Evolutionary conservation across 345 rosid species (phyloP).

Genomic region (Dovyalis caffra): DNA sequence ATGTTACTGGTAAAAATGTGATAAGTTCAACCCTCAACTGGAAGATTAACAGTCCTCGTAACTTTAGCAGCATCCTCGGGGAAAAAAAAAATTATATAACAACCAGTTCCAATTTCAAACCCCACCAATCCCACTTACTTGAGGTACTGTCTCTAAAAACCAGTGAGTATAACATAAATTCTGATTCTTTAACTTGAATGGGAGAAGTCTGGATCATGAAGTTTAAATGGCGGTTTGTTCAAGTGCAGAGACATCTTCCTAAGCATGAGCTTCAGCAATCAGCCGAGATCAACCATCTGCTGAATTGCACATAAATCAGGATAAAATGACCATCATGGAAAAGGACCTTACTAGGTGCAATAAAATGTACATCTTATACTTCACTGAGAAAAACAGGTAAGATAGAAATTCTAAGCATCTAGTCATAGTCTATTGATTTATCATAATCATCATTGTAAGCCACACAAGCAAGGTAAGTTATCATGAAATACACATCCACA

Average conservation of each 20-base stretch:
- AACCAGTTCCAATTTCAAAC: conserved; percentile 77
- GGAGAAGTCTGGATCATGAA: conserved; percentile 91
- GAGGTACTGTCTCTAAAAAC: conserved; percentile 78
- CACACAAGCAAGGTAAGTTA: neutral
- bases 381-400: neutral
- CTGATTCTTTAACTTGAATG: conserved; percentile 34
- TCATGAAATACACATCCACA: neutral
- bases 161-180: conserved; percentile 61
- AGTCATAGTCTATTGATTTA: neutral
- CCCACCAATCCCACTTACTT: conserved; percentile 71
- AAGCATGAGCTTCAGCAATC: conserved; percentile 65
- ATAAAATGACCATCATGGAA: neutral
- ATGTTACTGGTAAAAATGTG: neutral
- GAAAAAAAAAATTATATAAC: conserved; percentile 84
- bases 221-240: conserved; percentile 68
- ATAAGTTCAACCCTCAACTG: conserved; percentile 3
- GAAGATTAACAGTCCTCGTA: conserved; percentile 52
- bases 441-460: neutral
- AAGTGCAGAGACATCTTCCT: conserved; percentile 56
- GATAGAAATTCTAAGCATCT: neutral
- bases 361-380: neutral
- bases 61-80: conserved; percentile 84
- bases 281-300: conserved; percentile 81
- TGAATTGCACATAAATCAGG: conserved; percentile 6
- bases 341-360: neutral